Evolutionary conservation across 164 flowering plant genomes (phyloP).

Genomic region (Aristolochia californica): DNA sequence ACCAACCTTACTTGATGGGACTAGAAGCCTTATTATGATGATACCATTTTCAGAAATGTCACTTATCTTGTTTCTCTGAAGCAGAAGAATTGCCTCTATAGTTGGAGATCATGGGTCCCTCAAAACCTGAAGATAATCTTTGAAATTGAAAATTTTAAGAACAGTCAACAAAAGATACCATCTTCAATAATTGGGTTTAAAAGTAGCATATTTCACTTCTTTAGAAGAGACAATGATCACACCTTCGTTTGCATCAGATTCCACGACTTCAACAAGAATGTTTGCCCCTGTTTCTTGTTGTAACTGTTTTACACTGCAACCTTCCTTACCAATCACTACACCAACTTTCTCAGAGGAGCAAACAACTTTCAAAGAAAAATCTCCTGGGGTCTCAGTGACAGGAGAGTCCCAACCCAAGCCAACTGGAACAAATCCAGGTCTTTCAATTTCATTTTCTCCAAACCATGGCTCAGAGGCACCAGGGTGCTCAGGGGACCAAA

Average conservation of each 20-base stretch:
- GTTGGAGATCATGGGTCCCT: constrained; percentile 62
- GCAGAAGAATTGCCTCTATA: constrained; percentile 59
- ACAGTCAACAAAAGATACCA: background rate
- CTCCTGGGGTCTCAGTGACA: constrained; percentile 31
- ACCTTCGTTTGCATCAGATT: constrained; percentile 44
- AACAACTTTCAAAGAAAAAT: constrained; percentile 57
- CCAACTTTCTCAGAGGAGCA: constrained; percentile 59
- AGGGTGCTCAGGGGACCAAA: constrained; percentile 34
- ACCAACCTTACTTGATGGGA: constrained; percentile 60
- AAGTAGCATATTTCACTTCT: too few relatives aligned
- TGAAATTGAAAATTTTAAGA: background rate
- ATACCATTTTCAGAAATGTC: constrained; percentile 41
- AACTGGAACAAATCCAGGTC: constrained; percentile 24
- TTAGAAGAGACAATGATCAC: constrained; percentile 48
- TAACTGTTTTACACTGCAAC: constrained; percentile 43
- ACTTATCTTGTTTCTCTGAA: constrained; percentile 46
- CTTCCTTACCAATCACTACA: constrained; percentile 73
- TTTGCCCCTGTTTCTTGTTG: constrained; percentile 57
- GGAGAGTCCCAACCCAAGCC: constrained; percentile 25
- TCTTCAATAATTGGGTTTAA: too few relatives aligned
- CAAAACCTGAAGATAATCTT: constrained; percentile 30
- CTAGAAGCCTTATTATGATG: constrained; percentile 51
- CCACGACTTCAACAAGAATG: constrained; percentile 45
- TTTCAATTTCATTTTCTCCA: constrained; percentile 26
- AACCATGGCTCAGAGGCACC: constrained; percentile 29